Percentiles rank a stretch among this genome's conserved stretches.
phyloP scores from a whole-genome alignment of 768 basidiomycete species.

The Cystofilobasidium ferigula region DNA sequence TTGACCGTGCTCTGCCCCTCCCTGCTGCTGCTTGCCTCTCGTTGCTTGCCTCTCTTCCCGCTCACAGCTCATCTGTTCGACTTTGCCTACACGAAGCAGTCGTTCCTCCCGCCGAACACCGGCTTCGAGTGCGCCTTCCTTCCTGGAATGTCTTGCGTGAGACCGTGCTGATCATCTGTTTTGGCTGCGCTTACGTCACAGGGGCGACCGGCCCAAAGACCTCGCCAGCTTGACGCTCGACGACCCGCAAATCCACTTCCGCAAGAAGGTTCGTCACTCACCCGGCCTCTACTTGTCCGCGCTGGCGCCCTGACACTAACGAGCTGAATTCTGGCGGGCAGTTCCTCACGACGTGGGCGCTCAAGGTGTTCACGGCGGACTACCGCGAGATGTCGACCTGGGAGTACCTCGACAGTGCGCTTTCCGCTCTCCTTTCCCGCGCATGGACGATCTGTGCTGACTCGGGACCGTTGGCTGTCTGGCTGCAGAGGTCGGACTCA shows the following conservation, averaged over 20 bases:
- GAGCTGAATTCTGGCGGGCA: no score
- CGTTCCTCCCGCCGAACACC: conserved; percentile 7
- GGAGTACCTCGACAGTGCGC: conserved; percentile 12
- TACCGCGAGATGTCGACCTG: neutral
- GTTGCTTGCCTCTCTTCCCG: neutral
- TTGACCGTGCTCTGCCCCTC: no score
- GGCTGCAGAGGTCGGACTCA: conserved; percentile 10
- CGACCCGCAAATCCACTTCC: conserved; percentile 10
- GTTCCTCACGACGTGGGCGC: neutral
- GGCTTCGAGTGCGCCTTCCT: conserved; percentile 11
- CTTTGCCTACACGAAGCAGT: conserved; percentile 6
- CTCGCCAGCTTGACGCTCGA: conserved; percentile 9
- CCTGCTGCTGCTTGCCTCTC: neutral
- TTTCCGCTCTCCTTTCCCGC: neutral
- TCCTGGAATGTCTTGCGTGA: no score
- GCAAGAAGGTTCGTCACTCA: neutral
- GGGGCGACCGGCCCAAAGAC: neutral
- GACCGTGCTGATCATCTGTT: neutral
- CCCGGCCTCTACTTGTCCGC: neutral
- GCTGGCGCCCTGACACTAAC: no score
- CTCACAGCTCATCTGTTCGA: conserved; percentile 8
- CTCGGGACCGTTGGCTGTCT: neutral
- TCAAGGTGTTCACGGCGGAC: conserved; percentile 10
- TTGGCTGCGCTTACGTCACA: neutral
- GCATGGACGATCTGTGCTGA: no score